Percentiles rank a stretch among this genome's conserved stretches.
These are phyloP conservation scores for Auriculariales sp. DNA, from an alignment of 768 basidiomycete species.

Conservation along the genomic window DNA sequence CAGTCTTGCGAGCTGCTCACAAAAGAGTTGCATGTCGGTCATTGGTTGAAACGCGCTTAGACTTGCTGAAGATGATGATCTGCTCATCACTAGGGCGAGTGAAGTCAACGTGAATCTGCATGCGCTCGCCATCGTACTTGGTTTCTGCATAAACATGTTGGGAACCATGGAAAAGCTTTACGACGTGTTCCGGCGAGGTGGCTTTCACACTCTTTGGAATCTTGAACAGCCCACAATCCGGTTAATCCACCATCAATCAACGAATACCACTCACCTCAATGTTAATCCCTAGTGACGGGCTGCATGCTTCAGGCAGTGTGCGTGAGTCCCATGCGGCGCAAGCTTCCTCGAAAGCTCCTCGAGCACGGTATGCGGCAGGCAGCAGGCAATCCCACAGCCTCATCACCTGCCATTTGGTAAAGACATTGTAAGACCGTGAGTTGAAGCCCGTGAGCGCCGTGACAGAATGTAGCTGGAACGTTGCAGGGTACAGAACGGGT, in stretches of 20 bases:
- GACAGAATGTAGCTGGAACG: constrained; percentile 29
- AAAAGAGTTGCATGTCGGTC: constrained; percentile 57
- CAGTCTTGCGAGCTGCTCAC: too few relatives aligned
- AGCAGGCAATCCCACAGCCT: constrained; percentile 52
- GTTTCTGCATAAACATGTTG: constrained; percentile 69
- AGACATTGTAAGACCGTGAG: constrained; percentile 33
- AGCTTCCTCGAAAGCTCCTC: constrained; percentile 46
- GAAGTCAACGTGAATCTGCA: constrained; percentile 74
- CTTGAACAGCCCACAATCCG: constrained; percentile 17
- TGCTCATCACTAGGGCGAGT: constrained; percentile 19
- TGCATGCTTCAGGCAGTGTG: constrained; percentile 11
- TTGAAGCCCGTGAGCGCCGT: constrained; percentile 42
- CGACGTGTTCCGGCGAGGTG: constrained; percentile 38
- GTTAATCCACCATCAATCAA: background rate
- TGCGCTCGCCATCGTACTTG: constrained; percentile 92
- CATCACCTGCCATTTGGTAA: constrained; percentile 56
- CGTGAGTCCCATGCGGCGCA: constrained; percentile 22
- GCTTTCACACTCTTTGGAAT: constrained; percentile 80
- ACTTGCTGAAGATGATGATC: constrained; percentile 81
- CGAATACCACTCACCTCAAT: constrained; percentile 33
- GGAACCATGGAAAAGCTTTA: constrained; percentile 26
- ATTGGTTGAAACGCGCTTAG: constrained; percentile 63
- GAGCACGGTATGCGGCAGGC: constrained; percentile 34
- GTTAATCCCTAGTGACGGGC: constrained; percentile 40
- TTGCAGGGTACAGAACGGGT: constrained; percentile 61